Conservation (phyloP, 2,329 filamentous ascomycete species). For the Pestalotiopsis sp. region DNA sequence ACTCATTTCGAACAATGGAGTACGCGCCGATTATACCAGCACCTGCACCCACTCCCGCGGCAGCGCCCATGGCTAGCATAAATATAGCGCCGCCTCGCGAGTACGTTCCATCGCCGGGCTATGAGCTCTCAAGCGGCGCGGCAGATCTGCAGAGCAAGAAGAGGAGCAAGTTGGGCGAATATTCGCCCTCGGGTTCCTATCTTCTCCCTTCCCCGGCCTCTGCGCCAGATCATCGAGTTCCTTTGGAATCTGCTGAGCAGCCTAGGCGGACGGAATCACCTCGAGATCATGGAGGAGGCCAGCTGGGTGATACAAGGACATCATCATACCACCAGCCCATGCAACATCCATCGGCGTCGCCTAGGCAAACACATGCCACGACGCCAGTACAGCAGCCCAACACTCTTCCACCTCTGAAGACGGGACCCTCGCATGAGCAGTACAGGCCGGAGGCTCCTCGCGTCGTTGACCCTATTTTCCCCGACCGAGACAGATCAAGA, state of each 20-base stretch:
- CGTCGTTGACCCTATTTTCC: constrained; percentile 32
- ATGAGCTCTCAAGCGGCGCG: constrained; percentile 28
- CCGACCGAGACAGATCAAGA: constrained; percentile 31
- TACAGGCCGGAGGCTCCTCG: constrained; percentile 18
- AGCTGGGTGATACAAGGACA: constrained; percentile 26
- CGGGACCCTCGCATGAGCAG: constrained; percentile 25
- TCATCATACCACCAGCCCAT: constrained; percentile 26
- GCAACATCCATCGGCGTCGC: constrained; percentile 22
- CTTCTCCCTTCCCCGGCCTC: constrained; percentile 30
- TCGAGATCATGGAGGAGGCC: constrained; percentile 25
- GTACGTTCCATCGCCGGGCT: constrained; percentile 32
- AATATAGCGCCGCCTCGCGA: constrained; percentile 28
- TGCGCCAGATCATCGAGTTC: constrained; percentile 28
- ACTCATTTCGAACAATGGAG: constrained; percentile 28
- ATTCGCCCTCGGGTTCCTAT: constrained; percentile 26
- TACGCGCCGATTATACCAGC: constrained; percentile 33
- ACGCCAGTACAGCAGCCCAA: constrained; percentile 26
- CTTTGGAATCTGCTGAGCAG: constrained; percentile 31
- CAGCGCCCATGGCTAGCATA: constrained; percentile 22
- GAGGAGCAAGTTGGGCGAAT: constrained; percentile 25
- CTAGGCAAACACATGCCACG: constrained; percentile 18
- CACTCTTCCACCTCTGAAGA: constrained; percentile 22
- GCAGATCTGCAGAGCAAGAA: constrained; percentile 27
- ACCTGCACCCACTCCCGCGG: constrained; percentile 16
- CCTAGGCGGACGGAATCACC: constrained; percentile 27